Conservation (phyloP, 164 flowering plant species). For the Malania oleifera region DNA sequence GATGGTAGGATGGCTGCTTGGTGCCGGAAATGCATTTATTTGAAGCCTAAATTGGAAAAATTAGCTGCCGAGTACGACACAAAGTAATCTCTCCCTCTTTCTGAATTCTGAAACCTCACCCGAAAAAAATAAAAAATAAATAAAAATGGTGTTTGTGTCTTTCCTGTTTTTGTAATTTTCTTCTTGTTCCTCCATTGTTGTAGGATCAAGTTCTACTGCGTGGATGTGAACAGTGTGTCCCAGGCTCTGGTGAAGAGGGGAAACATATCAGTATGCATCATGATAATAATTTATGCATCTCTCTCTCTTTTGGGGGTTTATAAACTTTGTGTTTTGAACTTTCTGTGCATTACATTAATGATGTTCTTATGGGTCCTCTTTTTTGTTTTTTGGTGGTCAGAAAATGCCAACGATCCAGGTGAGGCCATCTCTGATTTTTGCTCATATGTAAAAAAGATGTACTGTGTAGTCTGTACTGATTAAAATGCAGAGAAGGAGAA, state of each 20-base stretch:
- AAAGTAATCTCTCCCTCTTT: constrained; percentile 36
- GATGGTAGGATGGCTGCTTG: constrained; percentile 85
- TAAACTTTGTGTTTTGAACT: neutral
- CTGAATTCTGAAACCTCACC: too few relatives aligned
- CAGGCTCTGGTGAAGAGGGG: constrained; percentile 89
- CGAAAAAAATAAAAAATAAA: too few relatives aligned
- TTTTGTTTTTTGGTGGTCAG: constrained; percentile 28
- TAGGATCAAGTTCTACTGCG: constrained; percentile 68
- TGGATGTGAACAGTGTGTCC: constrained; percentile 92
- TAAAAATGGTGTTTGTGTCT: neutral
- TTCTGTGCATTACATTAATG: neutral
- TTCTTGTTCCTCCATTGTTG: neutral
- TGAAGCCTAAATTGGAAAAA: constrained; percentile 96
- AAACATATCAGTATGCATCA: constrained; percentile 67
- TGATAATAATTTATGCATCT: too few relatives aligned
- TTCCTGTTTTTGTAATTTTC: neutral
- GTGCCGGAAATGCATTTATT: constrained; percentile 92
- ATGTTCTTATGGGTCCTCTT: neutral
- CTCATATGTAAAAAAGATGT: too few relatives aligned
- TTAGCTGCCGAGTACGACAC: constrained; percentile 75
- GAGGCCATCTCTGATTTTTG: neutral
- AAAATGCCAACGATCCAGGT: constrained; percentile 99
- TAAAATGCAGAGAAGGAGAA: neutral
- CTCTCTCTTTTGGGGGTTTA: neutral
- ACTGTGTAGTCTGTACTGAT: too few relatives aligned